These are phyloP conservation scores for Globisporangium acanthophoron DNA, from an alignment of 352 stramenopile species.

Conservation along the genomic window DNA sequence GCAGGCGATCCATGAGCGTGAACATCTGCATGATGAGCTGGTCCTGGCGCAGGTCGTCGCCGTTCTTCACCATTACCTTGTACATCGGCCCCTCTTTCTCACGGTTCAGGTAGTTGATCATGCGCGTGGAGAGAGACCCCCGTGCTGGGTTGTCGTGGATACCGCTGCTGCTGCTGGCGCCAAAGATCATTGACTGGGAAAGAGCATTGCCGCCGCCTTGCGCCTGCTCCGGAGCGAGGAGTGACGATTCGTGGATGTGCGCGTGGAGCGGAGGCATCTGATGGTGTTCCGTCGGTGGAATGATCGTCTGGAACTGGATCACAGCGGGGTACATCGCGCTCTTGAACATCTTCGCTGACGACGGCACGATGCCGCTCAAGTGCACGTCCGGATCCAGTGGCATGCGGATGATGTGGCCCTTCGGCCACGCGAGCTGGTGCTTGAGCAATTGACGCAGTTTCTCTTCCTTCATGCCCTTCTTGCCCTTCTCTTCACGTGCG, in stretches of 20 bases:
- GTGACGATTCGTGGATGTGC: slow-evolving; percentile 1
- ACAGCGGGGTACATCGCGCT: slow-evolving; percentile 97
- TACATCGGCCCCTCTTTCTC: slow-evolving; percentile 87
- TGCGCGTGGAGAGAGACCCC: slow-evolving; percentile 65
- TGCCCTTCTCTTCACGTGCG: slow-evolving; percentile 90
- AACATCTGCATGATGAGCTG: slow-evolving; percentile 99
- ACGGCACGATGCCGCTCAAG: slow-evolving; percentile 86
- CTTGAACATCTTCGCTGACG: slow-evolving; percentile 96
- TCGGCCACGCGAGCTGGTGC: slow-evolving; percentile 78
- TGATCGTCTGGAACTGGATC: slow-evolving; percentile 92
- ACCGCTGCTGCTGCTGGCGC: slow-evolving; percentile 46
- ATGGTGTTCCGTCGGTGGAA: slow-evolving; percentile 42
- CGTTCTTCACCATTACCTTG: slow-evolving; percentile 99
- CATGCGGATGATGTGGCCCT: slow-evolving; percentile 75
- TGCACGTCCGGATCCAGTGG: slow-evolving; percentile 83
- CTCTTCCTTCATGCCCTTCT: slow-evolving; percentile 95
- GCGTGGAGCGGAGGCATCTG: slow-evolving; percentile 10
- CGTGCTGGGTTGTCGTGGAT: slow-evolving; percentile 33
- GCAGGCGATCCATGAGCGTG: slow-evolving; percentile 97
- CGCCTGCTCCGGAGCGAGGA: slow-evolving; percentile 9
- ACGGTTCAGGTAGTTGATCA: slow-evolving; percentile 74
- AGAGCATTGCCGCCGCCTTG: slow-evolving; percentile 15
- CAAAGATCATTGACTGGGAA: slow-evolving; percentile 46
- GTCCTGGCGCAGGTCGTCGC: slow-evolving; percentile 99
- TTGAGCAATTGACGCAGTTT: slow-evolving; percentile 86